phyloP scores from a whole-genome alignment of 495 filamentous ascomycete species.

The Hyaloscypha variabilis region DNA sequence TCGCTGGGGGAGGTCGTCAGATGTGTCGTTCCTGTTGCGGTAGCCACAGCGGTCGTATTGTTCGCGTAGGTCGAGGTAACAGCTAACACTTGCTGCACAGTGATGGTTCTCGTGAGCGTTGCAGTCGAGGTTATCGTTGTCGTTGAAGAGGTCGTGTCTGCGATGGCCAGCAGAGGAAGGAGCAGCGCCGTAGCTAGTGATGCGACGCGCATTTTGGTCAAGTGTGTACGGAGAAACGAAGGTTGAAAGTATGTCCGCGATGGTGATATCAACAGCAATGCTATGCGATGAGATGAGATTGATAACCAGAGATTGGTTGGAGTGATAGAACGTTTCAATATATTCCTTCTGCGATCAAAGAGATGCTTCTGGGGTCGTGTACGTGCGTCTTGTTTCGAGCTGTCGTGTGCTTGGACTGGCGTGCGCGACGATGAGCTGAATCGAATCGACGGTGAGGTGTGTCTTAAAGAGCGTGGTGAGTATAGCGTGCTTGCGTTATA shows the following conservation, averaged over 20 bases:
- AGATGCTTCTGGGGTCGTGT: slow-evolving; percentile 1
- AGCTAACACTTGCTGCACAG: slow-evolving; percentile 42
- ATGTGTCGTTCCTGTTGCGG: slow-evolving; percentile 27
- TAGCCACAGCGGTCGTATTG: slow-evolving; percentile 28
- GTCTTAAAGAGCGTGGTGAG: slow-evolving; percentile 24
- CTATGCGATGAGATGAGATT: background rate
- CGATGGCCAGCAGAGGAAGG: slow-evolving; percentile 44
- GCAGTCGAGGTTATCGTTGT: slow-evolving; percentile 50
- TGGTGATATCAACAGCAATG: slow-evolving; percentile 9
- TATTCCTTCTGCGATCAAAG: slow-evolving; percentile 5
- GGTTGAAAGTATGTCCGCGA: slow-evolving; percentile 17
- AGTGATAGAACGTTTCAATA: slow-evolving; percentile 5
- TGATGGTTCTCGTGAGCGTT: slow-evolving; percentile 56
- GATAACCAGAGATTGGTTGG: background rate
- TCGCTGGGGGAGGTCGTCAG: slow-evolving; percentile 21
- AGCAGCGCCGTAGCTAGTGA: slow-evolving; percentile 43
- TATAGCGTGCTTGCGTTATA: slow-evolving; percentile 25
- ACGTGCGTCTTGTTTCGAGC: slow-evolving; percentile 19
- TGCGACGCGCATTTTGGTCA: slow-evolving; percentile 41
- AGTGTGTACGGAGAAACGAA: slow-evolving; percentile 15
- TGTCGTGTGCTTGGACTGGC: slow-evolving; percentile 13
- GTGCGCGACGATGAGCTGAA: slow-evolving; percentile 6
- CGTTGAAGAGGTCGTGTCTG: slow-evolving; percentile 32
- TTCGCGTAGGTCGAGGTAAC: slow-evolving; percentile 35
- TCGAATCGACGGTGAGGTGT: background rate